Evolutionary conservation across 257 asterid genomes (phyloP).

Genomic region (Misopates orontium): DNA sequence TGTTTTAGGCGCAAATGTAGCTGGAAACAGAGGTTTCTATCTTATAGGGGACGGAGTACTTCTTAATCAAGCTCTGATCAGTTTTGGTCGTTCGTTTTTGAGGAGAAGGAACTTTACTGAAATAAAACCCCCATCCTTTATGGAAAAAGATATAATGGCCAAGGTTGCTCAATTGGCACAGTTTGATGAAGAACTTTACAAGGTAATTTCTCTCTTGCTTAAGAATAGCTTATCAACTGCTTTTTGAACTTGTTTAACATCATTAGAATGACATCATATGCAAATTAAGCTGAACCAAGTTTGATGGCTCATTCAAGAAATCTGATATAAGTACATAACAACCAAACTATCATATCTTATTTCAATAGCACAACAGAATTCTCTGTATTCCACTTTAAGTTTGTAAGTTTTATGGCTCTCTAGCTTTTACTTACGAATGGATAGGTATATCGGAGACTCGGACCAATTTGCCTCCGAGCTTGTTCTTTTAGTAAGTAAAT

Average conservation of each 20-base stretch:
- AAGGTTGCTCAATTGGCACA: constrained; percentile 94
- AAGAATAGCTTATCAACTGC: constrained; percentile 13
- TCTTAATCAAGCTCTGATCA: constrained; percentile 81
- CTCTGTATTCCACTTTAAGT: no score
- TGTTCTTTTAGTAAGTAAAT: neutral
- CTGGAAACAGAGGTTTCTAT: constrained; percentile 90
- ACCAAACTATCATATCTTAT: no score
- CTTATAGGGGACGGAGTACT: constrained; percentile 80
- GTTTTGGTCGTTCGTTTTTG: constrained; percentile 70
- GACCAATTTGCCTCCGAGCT: neutral
- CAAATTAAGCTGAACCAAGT: neutral
- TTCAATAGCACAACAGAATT: no score
- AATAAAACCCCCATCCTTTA: constrained; percentile 83
- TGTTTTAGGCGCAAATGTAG: constrained; percentile 69
- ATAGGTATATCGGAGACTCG: neutral
- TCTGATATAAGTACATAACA: neutral
- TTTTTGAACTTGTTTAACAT: neutral
- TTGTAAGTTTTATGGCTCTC: no score
- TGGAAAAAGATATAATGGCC: constrained; percentile 88
- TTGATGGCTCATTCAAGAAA: neutral
- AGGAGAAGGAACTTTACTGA: constrained; percentile 56
- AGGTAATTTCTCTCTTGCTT: constrained; percentile 45
- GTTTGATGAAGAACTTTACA: constrained; percentile 94
- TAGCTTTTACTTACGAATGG: no score
- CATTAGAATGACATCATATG: neutral